Conservation (phyloP, 257 asterid species). For the Asclepias syriaca region DNA sequence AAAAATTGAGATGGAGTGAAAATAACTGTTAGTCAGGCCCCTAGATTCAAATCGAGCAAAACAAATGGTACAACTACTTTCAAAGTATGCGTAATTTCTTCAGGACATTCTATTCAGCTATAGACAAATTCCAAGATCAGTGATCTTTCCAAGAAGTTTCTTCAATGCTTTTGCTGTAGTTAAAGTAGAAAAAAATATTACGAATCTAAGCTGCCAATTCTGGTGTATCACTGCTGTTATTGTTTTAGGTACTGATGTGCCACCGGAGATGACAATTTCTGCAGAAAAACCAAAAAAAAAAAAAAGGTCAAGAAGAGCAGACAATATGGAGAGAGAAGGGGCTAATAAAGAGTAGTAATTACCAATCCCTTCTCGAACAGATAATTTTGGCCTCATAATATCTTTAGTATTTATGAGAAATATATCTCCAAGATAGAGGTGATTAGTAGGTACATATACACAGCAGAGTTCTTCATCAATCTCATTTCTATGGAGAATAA, state of each 20-base stretch:
- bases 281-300: background rate
- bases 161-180: background rate
- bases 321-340: background rate
- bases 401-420: constrained; percentile 20
- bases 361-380: constrained; percentile 26
- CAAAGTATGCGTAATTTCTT: background rate
- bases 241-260: constrained; percentile 24
- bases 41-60: background rate
- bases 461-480: constrained; percentile 25
- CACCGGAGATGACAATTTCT: constrained; percentile 31
- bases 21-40: no score
- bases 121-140: background rate
- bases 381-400: constrained; percentile 20
- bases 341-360: background rate
- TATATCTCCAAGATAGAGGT: constrained; percentile 26
- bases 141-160: background rate
- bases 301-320: no score
- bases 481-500: constrained; percentile 14
- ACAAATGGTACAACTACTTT: background rate
- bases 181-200: background rate
- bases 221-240: constrained; percentile 16
- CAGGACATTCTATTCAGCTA: background rate
- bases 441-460: constrained; percentile 22
- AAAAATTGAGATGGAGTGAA: no score
- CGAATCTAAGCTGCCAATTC: constrained; percentile 9